Conservation (phyloP, 306 rosid genomes). For the Myrica gale region DNA sequence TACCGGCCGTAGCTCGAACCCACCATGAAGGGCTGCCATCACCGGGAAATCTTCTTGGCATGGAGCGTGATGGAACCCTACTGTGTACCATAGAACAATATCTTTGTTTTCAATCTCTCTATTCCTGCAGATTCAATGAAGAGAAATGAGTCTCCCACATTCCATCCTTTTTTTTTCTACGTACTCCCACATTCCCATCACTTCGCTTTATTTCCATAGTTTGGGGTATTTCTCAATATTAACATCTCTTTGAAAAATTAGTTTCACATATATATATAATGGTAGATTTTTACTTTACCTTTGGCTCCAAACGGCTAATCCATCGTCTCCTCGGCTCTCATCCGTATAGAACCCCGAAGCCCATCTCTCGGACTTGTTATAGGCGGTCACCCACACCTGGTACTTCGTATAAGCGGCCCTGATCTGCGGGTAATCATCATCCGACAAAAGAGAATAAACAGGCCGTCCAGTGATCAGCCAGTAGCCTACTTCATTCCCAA, state of each 20-base stretch:
- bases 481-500: constrained; percentile 76
- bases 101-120: constrained; percentile 77
- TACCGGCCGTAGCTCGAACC: constrained; percentile 83
- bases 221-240: too few relatives aligned
- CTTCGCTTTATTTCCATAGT: too few relatives aligned
- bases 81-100: constrained; percentile 76
- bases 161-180: too few relatives aligned
- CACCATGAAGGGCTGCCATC: constrained; percentile 70
- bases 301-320: constrained; percentile 75
- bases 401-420: constrained; percentile 73
- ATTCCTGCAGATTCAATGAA: constrained; percentile 40
- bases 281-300: constrained; percentile 38
- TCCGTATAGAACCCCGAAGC: constrained; percentile 79
- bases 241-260: too few relatives aligned
- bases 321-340: constrained; percentile 78
- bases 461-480: constrained; percentile 63
- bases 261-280: too few relatives aligned
- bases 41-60: constrained; percentile 85
- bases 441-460: constrained; percentile 45
- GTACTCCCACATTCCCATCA: too few relatives aligned
- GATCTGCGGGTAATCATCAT: constrained; percentile 71
- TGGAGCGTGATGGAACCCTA: constrained; percentile 85
- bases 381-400: constrained; percentile 75
- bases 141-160: too few relatives aligned
- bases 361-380: constrained; percentile 81